Evolutionary conservation across 140 eudicot genomes (phyloP).

Genomic region (Cichorium intybus): DNA sequence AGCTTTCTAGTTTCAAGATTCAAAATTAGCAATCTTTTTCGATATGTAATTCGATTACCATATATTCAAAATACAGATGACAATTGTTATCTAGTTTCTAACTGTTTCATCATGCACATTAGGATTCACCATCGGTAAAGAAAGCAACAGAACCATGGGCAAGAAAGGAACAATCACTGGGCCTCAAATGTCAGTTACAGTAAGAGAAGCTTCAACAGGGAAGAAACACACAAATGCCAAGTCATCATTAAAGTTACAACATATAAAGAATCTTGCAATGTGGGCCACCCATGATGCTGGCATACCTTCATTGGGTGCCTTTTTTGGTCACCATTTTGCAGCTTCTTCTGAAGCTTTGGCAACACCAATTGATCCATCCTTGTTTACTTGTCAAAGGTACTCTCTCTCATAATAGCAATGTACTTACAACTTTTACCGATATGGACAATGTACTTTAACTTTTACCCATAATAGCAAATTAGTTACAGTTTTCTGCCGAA

Average conservation of each 20-base stretch:
- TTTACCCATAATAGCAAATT: no score
- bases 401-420: background rate
- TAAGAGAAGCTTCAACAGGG: conserved; percentile 62
- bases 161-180: conserved; percentile 38
- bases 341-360: conserved; percentile 61
- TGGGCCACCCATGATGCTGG: conserved; percentile 74
- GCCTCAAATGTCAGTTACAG: conserved; percentile 39
- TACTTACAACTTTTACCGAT: background rate
- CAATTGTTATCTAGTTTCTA: background rate
- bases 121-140: background rate
- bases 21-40: no score
- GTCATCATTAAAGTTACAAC: conserved; percentile 66
- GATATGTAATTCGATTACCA: no score
- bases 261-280: conserved; percentile 60
- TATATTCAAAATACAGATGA: no score
- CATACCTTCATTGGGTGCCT: conserved; percentile 67
- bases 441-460: background rate
- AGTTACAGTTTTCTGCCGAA: no score
- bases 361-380: conserved; percentile 54
- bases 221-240: conserved; percentile 51
- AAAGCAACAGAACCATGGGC: conserved; percentile 35
- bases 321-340: conserved; percentile 68
- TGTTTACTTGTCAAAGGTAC: conserved; percentile 76
- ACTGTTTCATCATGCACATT: background rate
- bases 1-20: no score